Evolutionary conservation across 768 basidiomycete genomes (phyloP).

Genomic region (Tricholoma terreum): DNA sequence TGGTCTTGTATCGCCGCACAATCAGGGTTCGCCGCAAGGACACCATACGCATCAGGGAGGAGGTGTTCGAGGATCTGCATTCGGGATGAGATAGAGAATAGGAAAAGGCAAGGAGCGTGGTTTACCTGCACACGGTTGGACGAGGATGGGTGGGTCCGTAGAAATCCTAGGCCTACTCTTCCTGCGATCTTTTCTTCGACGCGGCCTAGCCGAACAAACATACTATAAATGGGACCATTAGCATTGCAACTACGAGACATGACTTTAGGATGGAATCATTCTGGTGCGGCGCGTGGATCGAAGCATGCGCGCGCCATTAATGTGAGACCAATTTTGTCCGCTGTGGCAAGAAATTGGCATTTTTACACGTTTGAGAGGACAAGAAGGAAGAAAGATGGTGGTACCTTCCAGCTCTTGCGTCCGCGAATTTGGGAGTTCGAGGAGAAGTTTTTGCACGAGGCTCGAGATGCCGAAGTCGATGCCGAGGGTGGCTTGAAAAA

Average conservation of each 20-base stretch:
- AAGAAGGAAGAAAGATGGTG: background rate
- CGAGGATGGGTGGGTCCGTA: conserved; percentile 80
- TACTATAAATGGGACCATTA: conserved; percentile 34
- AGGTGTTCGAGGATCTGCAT: conserved; percentile 48
- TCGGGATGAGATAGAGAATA: background rate
- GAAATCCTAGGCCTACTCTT: conserved; percentile 46
- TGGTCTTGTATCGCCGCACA: conserved; percentile 44
- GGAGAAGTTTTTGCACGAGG: conserved; percentile 45
- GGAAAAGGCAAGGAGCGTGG: background rate
- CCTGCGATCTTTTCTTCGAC: conserved; percentile 43
- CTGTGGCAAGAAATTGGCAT: conserved; percentile 34
- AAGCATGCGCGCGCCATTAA: conserved; percentile 85
- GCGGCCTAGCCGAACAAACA: conserved; percentile 66
- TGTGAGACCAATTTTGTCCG: conserved; percentile 81
- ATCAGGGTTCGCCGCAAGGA: conserved; percentile 52
- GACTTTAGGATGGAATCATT: conserved; percentile 37
- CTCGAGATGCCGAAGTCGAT: conserved; percentile 52
- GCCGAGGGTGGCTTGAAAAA: conserved; percentile 49
- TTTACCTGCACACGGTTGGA: conserved; percentile 68
- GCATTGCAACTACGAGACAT: background rate
- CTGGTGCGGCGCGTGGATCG: conserved; percentile 72
- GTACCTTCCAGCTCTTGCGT: conserved; percentile 78
- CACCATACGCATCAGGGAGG: conserved; percentile 55
- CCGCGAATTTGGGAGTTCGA: conserved; percentile 82
- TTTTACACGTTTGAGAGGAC: background rate